Conservation (phyloP, 2,329 filamentous ascomycete genomes). For the Coniochaeta sp. region DNA sequence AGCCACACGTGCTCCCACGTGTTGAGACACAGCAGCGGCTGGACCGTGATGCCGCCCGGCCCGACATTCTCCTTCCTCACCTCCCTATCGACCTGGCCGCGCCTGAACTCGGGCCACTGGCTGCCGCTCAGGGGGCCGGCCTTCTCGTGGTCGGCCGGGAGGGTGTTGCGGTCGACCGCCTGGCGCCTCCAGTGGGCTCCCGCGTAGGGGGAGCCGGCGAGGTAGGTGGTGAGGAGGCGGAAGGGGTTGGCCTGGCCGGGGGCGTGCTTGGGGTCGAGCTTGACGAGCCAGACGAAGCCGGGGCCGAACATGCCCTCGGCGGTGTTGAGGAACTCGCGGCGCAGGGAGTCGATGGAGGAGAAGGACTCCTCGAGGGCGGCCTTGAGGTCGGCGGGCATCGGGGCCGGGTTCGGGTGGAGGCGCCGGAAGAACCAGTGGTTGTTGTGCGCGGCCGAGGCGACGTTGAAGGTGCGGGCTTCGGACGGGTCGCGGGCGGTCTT, state of each 20-base stretch:
- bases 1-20: conserved; percentile 96
- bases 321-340: conserved; percentile 69
- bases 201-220: conserved; percentile 81
- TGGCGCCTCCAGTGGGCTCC: conserved; percentile 75
- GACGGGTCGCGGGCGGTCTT: conserved; percentile 71
- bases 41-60: conserved; percentile 60
- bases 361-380: conserved; percentile 61
- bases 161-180: conserved; percentile 62
- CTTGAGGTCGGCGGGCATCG: conserved; percentile 49
- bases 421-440: conserved; percentile 73
- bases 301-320: conserved; percentile 92
- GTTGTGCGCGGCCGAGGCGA: conserved; percentile 94
- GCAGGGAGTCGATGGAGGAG: conserved; percentile 75
- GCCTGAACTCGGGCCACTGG: conserved; percentile 16
- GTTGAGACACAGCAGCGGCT: conserved; percentile 82
- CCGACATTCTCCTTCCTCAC: conserved; percentile 32
- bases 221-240: conserved; percentile 80
- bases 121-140: conserved; percentile 23
- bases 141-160: conserved; percentile 27
- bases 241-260: conserved; percentile 21
- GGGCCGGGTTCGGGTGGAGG: conserved; percentile 24
- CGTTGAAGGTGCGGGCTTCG: conserved; percentile 80
- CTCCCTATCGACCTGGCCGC: conserved; percentile 13
- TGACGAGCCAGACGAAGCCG: conserved; percentile 93
- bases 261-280: conserved; percentile 61